Evolutionary conservation across 805 yeast species (phyloP).

Genomic region (Candida maris): DNA sequence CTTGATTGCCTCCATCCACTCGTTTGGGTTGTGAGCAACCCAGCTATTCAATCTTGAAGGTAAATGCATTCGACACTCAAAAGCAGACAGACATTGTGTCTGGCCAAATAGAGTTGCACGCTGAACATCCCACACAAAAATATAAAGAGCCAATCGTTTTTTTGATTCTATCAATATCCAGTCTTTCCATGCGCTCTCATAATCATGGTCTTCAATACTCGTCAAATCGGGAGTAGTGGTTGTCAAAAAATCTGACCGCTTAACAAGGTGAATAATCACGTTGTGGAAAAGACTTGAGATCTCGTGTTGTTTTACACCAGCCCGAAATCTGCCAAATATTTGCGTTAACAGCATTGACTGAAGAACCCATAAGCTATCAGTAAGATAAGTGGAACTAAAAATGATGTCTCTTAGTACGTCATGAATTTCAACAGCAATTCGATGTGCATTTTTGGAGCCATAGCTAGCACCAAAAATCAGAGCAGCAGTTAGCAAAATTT

Average conservation of each 20-base stretch:
- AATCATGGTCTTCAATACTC: not conserved
- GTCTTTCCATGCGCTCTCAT: conserved; percentile 3
- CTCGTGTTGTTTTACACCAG: conserved; percentile 9
- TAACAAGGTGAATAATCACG: conserved; percentile 5
- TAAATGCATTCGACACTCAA: conserved; percentile 9
- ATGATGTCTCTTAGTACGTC: conserved; percentile 6
- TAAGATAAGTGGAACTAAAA: conserved; percentile 5
- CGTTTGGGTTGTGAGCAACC: conserved; percentile 2
- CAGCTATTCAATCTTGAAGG: conserved; percentile 6
- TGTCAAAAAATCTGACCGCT: conserved; percentile 5
- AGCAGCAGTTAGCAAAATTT: conserved; percentile 3
- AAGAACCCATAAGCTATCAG: conserved; percentile 4
- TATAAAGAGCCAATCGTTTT: conserved; percentile 7
- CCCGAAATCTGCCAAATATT: conserved; percentile 6
- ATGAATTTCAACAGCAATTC: conserved; percentile 5
- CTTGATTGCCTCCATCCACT: conserved; percentile 4
- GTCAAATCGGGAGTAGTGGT: conserved; percentile 1
- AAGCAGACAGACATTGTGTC: conserved; percentile 8
- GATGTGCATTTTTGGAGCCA: conserved; percentile 4
- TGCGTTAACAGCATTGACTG: conserved; percentile 10
- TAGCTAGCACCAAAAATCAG: conserved; percentile 9
- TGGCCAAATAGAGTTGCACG: conserved; percentile 10
- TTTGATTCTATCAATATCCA: conserved; percentile 5
- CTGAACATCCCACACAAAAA: conserved; percentile 12
- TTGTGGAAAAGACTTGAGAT: conserved; percentile 8